A percentile compares a stretch with the other conserved stretches of the same genome.
Evolutionary conservation across 768 basidiomycete genomes (phyloP).

Genomic region (Lactarius sp.): DNA sequence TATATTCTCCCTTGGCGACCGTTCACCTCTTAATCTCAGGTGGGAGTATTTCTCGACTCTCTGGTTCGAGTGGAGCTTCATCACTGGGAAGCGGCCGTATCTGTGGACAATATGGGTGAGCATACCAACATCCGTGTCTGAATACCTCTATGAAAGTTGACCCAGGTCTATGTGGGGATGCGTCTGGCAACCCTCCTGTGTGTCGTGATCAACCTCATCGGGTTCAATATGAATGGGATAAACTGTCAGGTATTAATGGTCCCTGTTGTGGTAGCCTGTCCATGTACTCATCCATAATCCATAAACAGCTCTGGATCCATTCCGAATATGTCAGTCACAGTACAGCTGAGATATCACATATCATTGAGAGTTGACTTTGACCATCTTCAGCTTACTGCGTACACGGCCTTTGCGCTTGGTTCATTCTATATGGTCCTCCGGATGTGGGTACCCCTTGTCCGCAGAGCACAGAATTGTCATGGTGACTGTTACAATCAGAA

Average conservation of each 20-base stretch:
- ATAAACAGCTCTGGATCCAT: slow-evolving; percentile 8
- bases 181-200: slow-evolving; percentile 4
- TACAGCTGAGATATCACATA: background rate
- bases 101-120: slow-evolving; percentile 23
- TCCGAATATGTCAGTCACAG: slow-evolving; percentile 8
- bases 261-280: background rate
- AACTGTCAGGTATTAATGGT: slow-evolving; percentile 11
- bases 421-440: slow-evolving; percentile 12
- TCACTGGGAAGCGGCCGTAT: slow-evolving; percentile 5
- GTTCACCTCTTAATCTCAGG: background rate
- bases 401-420: slow-evolving; percentile 3
- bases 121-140: background rate
- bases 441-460: background rate
- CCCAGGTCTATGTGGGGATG: slow-evolving; percentile 6
- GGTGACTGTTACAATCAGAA: background rate
- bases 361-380: background rate
- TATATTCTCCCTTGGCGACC: background rate
- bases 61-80: slow-evolving; percentile 21
- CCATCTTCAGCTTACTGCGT: slow-evolving; percentile 5
- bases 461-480: background rate
- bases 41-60: slow-evolving; percentile 21
- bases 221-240: background rate
- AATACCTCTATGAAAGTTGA: background rate
- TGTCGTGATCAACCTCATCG: slow-evolving; percentile 2
- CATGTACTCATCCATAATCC: background rate